Evolutionary conservation across 768 basidiomycete genomes (phyloP).

Genomic region (Glaciozyma antarctica): DNA sequence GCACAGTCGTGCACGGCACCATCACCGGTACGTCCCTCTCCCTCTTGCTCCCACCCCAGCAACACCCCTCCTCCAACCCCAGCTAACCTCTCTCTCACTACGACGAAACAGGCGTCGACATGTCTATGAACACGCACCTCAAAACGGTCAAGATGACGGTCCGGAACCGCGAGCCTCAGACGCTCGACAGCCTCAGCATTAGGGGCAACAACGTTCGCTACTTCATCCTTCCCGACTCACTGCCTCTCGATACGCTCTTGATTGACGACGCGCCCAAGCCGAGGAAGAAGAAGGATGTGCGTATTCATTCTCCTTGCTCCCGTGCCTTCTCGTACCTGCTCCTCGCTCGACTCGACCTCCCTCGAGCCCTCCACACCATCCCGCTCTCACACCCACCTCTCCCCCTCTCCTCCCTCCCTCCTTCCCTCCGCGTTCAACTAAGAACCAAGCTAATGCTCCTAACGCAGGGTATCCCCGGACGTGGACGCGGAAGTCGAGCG

Average conservation of each 20-base stretch:
- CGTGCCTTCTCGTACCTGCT: neutral
- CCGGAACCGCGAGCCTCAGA: conserved; percentile 73
- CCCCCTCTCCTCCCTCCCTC: too few species aligned
- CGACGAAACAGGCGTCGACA: conserved; percentile 69
- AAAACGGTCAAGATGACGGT: conserved; percentile 97
- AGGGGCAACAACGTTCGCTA: conserved; percentile 95
- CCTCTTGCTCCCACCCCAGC: neutral
- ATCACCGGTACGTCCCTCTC: conserved; percentile 65
- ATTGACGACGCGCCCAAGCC: conserved; percentile 98
- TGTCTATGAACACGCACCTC: conserved; percentile 98
- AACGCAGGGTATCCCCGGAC: too few species aligned
- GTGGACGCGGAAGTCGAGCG: too few species aligned
- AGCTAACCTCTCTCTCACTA: neutral
- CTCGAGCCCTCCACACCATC: too few species aligned
- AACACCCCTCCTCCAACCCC: neutral
- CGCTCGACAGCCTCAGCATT: conserved; percentile 84
- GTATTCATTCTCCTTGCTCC: neutral
- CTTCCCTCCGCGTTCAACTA: too few species aligned
- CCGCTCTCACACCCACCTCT: too few species aligned
- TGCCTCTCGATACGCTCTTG: conserved; percentile 89
- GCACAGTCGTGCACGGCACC: conserved; percentile 86
- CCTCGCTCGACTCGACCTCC: too few species aligned
- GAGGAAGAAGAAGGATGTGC: conserved; percentile 75
- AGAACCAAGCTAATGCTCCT: too few species aligned
- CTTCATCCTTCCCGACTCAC: conserved; percentile 91